Evolutionary conservation across 2,329 filamentous ascomycete genomes (phyloP).

Genomic region (Phoma sp.): DNA sequence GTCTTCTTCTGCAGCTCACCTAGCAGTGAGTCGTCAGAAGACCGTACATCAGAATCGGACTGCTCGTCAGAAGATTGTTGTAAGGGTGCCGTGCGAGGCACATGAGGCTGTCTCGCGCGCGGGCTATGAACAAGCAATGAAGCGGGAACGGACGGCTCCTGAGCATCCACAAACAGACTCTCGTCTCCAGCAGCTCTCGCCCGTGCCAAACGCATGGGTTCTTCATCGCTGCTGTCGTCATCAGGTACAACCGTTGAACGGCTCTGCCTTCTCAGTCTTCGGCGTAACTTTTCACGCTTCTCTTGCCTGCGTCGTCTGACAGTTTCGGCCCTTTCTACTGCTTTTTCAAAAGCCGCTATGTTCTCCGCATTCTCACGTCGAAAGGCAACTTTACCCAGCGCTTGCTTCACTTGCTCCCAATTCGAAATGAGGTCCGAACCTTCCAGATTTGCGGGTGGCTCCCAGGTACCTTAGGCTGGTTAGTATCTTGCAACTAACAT

Average conservation of each 20-base stretch:
- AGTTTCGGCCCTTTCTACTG: constrained; percentile 2
- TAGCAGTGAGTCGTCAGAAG: constrained; percentile 14
- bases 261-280: constrained; percentile 7
- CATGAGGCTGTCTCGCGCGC: neutral
- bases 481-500: neutral
- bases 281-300: constrained; percentile 30
- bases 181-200: neutral
- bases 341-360: constrained; percentile 11
- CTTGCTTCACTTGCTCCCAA: constrained; percentile 10
- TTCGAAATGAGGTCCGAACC: constrained; percentile 11
- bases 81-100: constrained; percentile 20
- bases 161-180: constrained; percentile 18
- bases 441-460: constrained; percentile 28
- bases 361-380: constrained; percentile 18
- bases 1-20: constrained; percentile 6
- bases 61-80: constrained; percentile 25
- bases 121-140: neutral
- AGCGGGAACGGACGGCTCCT: neutral
- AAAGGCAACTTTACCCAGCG: constrained; percentile 14
- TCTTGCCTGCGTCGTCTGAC: constrained; percentile 14
- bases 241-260: neutral
- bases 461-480: constrained; percentile 34
- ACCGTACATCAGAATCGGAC: neutral
- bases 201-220: neutral
- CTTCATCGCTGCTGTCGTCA: constrained; percentile 23